A percentile compares a stretch with the other conserved stretches of the same genome.
Evolutionary conservation across 208 protist genomes (phyloP).

Genomic region (Trichomonas tenax): DNA sequence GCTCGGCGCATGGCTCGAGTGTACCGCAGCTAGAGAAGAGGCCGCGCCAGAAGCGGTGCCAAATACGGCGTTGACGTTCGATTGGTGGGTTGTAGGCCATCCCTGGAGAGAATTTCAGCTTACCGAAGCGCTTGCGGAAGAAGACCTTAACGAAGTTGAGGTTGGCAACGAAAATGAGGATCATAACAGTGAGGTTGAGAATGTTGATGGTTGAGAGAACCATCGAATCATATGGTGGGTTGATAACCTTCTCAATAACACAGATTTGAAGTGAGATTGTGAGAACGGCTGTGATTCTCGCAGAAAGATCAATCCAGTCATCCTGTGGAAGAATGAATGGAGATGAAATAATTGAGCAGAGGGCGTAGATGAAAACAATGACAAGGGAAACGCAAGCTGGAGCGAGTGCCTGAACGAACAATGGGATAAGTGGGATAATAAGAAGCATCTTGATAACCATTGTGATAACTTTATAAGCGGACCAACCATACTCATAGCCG

Average conservation of each 20-base stretch:
- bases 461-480: neutral
- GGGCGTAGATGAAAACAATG: neutral
- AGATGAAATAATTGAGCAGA: neutral
- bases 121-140: neutral
- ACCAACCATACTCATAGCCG: neutral
- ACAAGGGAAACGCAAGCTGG: neutral
- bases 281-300: neutral
- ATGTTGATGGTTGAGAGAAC: neutral
- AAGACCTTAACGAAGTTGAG: neutral
- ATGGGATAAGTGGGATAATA: neutral
- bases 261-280: neutral
- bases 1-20: neutral
- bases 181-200: neutral
- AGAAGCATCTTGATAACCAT: neutral
- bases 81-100: neutral
- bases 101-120: neutral
- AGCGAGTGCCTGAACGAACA: neutral
- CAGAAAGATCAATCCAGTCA: neutral
- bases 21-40: neutral
- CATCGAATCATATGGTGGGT: too few relatives aligned
- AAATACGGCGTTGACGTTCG: neutral
- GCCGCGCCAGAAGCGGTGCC: neutral
- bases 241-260: neutral
- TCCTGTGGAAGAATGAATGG: constrained; percentile 2
- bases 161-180: neutral